Percentiles rank a stretch among this genome's conserved stretches.
Conservation (phyloP, 129 eudicot species). For the Tagetes erecta region DNA sequence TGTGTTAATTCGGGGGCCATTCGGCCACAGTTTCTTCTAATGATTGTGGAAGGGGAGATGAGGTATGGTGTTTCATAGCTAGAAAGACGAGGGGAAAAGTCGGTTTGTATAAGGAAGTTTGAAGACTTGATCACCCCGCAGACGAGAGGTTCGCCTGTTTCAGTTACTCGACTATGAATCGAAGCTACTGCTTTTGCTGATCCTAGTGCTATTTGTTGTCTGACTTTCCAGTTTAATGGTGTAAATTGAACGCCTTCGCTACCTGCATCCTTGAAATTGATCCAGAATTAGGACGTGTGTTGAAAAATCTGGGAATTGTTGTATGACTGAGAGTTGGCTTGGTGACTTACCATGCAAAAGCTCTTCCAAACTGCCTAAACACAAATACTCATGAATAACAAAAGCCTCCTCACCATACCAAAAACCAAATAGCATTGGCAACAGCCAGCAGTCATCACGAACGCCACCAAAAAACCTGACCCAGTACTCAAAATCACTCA, state of each 20-base stretch:
- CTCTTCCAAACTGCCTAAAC: constrained; percentile 58
- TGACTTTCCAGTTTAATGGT: constrained; percentile 44
- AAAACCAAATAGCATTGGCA: constrained; percentile 37
- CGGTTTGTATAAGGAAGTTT: constrained; percentile 34
- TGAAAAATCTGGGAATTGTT: neutral
- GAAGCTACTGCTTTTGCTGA: constrained; percentile 51
- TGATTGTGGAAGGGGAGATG: constrained; percentile 36
- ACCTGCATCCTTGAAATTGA: constrained; percentile 29
- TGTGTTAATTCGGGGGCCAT: constrained; percentile 52
- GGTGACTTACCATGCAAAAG: constrained; percentile 42
- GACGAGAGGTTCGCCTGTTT: constrained; percentile 39
- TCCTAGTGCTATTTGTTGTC: constrained; percentile 41
- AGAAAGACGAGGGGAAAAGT: constrained; percentile 47
- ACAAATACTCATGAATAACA: constrained; percentile 43
- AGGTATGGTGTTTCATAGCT: constrained; percentile 54
- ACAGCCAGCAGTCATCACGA: constrained; percentile 29
- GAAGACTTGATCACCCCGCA: constrained; percentile 57
- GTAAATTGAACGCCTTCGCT: constrained; percentile 54
- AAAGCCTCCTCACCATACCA: constrained; percentile 55
- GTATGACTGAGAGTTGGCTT: neutral
- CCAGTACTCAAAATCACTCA: constrained; percentile 42
- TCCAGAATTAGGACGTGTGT: constrained; percentile 5
- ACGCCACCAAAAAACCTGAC: constrained; percentile 42
- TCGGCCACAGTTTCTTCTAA: constrained; percentile 51
- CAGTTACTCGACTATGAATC: constrained; percentile 41